phyloP scores from a whole-genome alignment of 768 basidiomycete species.

The Hortiboletus campestris region DNA sequence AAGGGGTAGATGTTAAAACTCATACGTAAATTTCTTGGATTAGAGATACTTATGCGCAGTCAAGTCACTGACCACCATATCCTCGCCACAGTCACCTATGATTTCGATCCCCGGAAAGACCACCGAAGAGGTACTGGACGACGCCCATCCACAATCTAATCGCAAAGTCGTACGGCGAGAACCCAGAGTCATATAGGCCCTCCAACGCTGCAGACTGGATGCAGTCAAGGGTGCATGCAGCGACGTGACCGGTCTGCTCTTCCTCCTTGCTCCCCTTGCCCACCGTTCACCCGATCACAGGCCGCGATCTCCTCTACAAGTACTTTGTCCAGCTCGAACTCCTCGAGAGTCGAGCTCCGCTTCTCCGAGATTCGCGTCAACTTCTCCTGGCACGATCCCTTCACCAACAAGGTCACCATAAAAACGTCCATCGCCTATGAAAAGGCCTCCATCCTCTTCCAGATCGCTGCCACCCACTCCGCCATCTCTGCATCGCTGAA shows the following conservation, averaged over 20 bases:
- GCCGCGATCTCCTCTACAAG: constrained; percentile 93
- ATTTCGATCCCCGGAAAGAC: constrained; percentile 90
- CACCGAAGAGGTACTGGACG: constrained; percentile 98
- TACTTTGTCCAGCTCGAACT: constrained; percentile 99
- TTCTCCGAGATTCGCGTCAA: constrained; percentile 96
- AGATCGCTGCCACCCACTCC: constrained; percentile 92
- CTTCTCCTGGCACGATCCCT: constrained; percentile 97
- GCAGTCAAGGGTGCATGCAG: constrained; percentile 96
- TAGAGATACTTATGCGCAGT: no score
- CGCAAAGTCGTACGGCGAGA: constrained; percentile 90
- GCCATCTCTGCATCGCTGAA: constrained; percentile 82
- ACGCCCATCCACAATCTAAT: constrained; percentile 82
- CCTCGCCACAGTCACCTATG: constrained; percentile 82
- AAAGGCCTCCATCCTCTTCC: constrained; percentile 96
- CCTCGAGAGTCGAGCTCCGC: constrained; percentile 82
- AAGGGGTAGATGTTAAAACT: no score
- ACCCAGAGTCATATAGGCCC: constrained; percentile 80
- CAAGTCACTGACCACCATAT: constrained; percentile 40
- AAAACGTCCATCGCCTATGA: constrained; percentile 98
- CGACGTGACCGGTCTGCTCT: constrained; percentile 78
- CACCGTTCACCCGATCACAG: constrained; percentile 36
- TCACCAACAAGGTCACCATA: constrained; percentile 88
- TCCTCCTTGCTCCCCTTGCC: background rate
- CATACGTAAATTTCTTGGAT: no score
- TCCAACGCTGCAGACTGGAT: constrained; percentile 93